Conservation (phyloP, 2,329 filamentous ascomycete species). For the Ophiostoma ulmi region DNA sequence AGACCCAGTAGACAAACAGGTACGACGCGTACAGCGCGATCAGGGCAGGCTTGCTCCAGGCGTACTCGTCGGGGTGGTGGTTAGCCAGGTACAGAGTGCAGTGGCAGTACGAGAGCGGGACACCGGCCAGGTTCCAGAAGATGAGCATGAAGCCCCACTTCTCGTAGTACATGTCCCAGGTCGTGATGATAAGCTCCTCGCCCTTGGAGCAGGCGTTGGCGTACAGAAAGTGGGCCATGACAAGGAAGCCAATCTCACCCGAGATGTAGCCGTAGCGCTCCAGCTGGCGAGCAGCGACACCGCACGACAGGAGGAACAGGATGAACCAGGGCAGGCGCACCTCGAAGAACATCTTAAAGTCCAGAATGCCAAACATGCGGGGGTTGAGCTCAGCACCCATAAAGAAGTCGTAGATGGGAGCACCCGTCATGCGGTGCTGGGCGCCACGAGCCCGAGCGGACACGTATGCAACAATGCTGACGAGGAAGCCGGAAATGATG, state of each 20-base stretch:
- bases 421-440: conserved; percentile 86
- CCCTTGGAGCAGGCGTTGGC: conserved; percentile 78
- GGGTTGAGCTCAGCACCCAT: conserved; percentile 86
- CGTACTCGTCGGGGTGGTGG: conserved; percentile 64
- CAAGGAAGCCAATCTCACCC: conserved; percentile 65
- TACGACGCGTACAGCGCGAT: conserved; percentile 57
- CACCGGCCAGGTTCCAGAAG: conserved; percentile 82
- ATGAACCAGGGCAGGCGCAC: conserved; percentile 85
- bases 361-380: conserved; percentile 74
- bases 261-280: conserved; percentile 74
- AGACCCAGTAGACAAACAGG: conserved; percentile 74
- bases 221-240: conserved; percentile 77
- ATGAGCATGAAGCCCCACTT: conserved; percentile 88
- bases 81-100: conserved; percentile 75
- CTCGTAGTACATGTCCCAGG: conserved; percentile 87
- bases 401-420: conserved; percentile 80
- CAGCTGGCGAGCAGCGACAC: conserved; percentile 66
- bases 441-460: conserved; percentile 75
- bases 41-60: conserved; percentile 60
- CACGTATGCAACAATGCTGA: conserved; percentile 78
- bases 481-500: conserved; percentile 82
- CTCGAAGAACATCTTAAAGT: conserved; percentile 93
- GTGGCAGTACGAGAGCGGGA: conserved; percentile 77
- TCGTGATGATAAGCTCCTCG: conserved; percentile 73
- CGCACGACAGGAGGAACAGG: conserved; percentile 64